Percentiles rank a stretch among this genome's conserved stretches.
These are phyloP conservation scores for Pythium apleroticum DNA, from an alignment of 352 stramenopile species.

Conservation along the genomic window DNA sequence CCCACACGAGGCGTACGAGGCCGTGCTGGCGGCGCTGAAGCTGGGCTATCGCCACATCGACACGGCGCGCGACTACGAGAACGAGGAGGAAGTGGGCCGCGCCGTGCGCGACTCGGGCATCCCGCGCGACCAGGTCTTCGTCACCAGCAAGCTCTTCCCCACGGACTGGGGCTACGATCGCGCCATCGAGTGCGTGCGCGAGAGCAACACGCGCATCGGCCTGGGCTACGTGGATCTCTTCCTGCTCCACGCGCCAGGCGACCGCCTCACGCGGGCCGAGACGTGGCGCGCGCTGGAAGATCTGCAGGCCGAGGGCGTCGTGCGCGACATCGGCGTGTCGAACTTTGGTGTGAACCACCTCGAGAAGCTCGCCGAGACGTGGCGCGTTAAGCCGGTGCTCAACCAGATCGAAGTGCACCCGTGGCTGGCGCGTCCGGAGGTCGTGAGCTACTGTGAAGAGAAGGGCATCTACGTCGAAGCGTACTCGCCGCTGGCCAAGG, in stretches of 20 bases:
- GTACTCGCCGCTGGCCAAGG: constrained; percentile 57
- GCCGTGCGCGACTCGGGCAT: constrained; percentile 72
- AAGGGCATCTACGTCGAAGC: constrained; percentile 52
- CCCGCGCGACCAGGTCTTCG: constrained; percentile 71
- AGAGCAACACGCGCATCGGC: constrained; percentile 51
- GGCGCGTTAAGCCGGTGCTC: constrained; percentile 51
- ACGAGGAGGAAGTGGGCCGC: constrained; percentile 83
- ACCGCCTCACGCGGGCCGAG: constrained; percentile 39
- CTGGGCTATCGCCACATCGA: constrained; percentile 90
- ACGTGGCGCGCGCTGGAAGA: constrained; percentile 58
- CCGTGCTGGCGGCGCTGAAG: constrained; percentile 52
- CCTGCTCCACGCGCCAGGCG: constrained; percentile 71
- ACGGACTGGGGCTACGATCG: constrained; percentile 71
- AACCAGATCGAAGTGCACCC: constrained; percentile 86
- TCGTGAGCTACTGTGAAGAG: constrained; percentile 55
- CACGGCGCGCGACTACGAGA: constrained; percentile 81
- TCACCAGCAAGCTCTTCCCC: constrained; percentile 84
- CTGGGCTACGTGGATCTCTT: constrained; percentile 83
- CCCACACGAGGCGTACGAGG: constrained; percentile 44
- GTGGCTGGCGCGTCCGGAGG: constrained; percentile 61
- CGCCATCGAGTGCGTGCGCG: constrained; percentile 46
- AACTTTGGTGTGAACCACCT: constrained; percentile 87
- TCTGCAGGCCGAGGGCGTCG: constrained; percentile 46
- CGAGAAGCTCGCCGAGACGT: constrained; percentile 68
- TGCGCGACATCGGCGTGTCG: constrained; percentile 87